Conservation (phyloP, 2,329 filamentous ascomycete genomes). For the Trichoderma sp. region DNA sequence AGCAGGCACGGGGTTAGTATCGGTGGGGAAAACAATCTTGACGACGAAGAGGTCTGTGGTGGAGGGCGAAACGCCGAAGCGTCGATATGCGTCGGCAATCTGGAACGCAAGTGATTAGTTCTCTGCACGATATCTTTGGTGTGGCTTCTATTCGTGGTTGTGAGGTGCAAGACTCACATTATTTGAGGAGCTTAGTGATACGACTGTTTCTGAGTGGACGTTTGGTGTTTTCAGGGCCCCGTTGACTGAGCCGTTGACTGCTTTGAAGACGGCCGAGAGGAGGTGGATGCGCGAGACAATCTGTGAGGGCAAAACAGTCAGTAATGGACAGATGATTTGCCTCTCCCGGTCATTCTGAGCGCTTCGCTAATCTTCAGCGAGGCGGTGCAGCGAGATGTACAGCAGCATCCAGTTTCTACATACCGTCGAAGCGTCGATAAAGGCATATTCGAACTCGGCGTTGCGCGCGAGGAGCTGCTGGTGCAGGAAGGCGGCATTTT, state of each 20-base stretch:
- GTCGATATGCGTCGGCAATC: slow-evolving; percentile 90
- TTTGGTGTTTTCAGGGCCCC: slow-evolving; percentile 73
- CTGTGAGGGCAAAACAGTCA: slow-evolving; percentile 39
- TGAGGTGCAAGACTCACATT: slow-evolving; percentile 55
- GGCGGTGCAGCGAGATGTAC: not conserved
- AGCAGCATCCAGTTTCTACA: slow-evolving; percentile 28
- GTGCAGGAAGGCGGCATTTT: slow-evolving; percentile 75
- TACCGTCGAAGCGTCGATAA: slow-evolving; percentile 82
- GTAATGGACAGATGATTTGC: not conserved
- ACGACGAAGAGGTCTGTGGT: slow-evolving; percentile 75
- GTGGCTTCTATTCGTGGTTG: not conserved
- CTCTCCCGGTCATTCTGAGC: not conserved
- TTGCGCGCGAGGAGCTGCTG: slow-evolving; percentile 84
- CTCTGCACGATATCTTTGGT: not conserved
- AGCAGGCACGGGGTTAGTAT: slow-evolving; percentile 40
- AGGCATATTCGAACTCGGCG: slow-evolving; percentile 83
- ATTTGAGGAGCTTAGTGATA: slow-evolving; percentile 74
- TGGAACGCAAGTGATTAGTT: slow-evolving; percentile 34
- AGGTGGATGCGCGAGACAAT: slow-evolving; percentile 71
- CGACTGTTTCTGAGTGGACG: slow-evolving; percentile 85
- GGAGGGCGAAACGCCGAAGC: slow-evolving; percentile 73
- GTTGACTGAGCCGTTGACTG: slow-evolving; percentile 64
- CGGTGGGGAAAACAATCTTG: slow-evolving; percentile 64
- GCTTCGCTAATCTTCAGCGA: not conserved
- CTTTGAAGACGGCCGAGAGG: slow-evolving; percentile 72